These are phyloP conservation scores for Colletotrichum cereale DNA, from an alignment of 2,329 filamentous ascomycete species.

Conservation along the genomic window DNA sequence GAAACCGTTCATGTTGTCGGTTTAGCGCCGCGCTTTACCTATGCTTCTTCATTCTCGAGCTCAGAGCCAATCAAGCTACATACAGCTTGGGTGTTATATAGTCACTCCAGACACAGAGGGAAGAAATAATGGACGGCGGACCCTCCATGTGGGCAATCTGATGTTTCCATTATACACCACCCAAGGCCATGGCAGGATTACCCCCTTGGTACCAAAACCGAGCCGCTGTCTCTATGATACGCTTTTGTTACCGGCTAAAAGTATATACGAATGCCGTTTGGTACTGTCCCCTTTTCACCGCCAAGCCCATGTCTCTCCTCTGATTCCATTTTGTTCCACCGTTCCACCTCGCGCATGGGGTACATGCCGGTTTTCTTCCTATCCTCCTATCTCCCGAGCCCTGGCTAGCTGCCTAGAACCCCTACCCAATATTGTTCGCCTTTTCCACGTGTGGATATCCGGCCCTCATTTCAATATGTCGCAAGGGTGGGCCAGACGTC, in stretches of 20 bases:
- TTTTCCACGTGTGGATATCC: slow-evolving; percentile 23
- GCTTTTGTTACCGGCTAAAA: slow-evolving; percentile 1
- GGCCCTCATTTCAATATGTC: slow-evolving; percentile 16
- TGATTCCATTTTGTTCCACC: slow-evolving; percentile 17
- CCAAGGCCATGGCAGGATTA: slow-evolving; percentile 7
- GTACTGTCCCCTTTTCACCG: neutral
- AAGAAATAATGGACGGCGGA: neutral
- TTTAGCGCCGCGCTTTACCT: neutral
- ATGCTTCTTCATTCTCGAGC: neutral
- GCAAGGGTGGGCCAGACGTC: slow-evolving; percentile 26
- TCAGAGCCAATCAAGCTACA: neutral
- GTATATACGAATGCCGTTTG: slow-evolving; percentile 25
- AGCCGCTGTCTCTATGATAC: slow-evolving; percentile 24
- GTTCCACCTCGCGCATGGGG: slow-evolving; percentile 18
- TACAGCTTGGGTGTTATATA: neutral
- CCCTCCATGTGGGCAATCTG: neutral
- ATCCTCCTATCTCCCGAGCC: slow-evolving; percentile 21
- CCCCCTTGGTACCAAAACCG: slow-evolving; percentile 3
- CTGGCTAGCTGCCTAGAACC: slow-evolving; percentile 13
- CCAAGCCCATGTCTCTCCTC: slow-evolving; percentile 19
- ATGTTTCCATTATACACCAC: neutral
- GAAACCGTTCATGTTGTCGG: neutral
- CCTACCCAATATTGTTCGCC: slow-evolving; percentile 6
- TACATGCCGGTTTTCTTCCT: slow-evolving; percentile 7
- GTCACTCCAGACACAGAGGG: neutral